These are phyloP conservation scores for Coprinellus micaceus DNA, from an alignment of 768 basidiomycete genomes.

Conservation along the genomic window DNA sequence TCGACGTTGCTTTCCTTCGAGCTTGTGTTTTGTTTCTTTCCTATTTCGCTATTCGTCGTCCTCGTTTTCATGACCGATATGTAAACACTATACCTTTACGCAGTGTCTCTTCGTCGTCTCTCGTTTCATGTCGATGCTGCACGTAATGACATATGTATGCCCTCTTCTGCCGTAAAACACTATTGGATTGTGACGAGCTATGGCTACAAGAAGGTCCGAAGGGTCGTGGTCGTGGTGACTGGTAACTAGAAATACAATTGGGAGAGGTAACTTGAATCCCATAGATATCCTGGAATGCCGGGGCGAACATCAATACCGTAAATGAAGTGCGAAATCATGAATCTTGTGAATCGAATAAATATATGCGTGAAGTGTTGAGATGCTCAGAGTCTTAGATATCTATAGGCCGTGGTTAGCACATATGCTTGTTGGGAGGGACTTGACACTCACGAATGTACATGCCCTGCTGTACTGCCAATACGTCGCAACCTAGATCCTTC, in stretches of 20 bases:
- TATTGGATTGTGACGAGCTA: no score
- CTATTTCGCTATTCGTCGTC: conserved; percentile 24
- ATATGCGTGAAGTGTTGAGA: background rate
- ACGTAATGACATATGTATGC: conserved; percentile 5
- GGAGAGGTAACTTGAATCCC: no score
- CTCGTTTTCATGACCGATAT: conserved; percentile 23
- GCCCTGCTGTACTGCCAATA: conserved; percentile 74
- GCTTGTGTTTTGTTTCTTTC: conserved; percentile 24
- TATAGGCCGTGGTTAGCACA: background rate
- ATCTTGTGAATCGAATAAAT: background rate
- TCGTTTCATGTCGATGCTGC: background rate
- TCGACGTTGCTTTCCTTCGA: conserved; percentile 19
- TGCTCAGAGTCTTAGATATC: conserved; percentile 7
- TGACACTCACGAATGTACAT: conserved; percentile 68
- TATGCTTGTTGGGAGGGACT: background rate
- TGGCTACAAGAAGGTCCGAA: conserved; percentile 3
- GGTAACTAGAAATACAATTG: conserved; percentile 6
- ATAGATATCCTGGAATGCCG: background rate
- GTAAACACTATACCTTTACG: conserved; percentile 17
- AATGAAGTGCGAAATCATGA: background rate
- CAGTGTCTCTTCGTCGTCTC: conserved; percentile 1
- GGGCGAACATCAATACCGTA: no score
- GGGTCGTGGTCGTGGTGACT: no score
- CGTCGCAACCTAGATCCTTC: conserved; percentile 64
- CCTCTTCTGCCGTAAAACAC: background rate